Base-by-base conservation (phyloP, 352 stramenopile species). In the Phytophthora tentaculata region DNA sequence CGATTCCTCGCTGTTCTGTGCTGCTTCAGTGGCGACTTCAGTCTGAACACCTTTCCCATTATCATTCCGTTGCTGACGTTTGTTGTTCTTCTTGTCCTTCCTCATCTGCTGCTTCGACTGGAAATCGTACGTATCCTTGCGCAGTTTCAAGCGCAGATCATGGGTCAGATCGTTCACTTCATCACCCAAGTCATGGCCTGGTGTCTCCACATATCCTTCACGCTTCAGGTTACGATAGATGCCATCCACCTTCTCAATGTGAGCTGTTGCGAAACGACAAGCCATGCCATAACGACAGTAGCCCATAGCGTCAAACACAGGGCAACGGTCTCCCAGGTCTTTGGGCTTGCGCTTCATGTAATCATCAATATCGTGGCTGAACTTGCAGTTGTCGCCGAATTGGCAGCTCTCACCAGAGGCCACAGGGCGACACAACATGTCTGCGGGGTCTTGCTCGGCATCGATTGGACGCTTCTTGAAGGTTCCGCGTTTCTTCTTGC, bases 61-160 rank as follows among this genome's bases (percentile, higher is more conserved):
- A 16, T 64, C 43, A 3, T 79, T 65, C 10, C 71, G 62, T 57
- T 80, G 65, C 35, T 78, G 67, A 50, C 67, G 56, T n/a, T 80
- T 81, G 24, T 71, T 64, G 53, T 86, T 82, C 26, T 91, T 82
- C 49, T 81, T 78, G 17, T 59, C 71, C 19, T 89, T 80, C 41
- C 81, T 83, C 57, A 88, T 89, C 76, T 92, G 81, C 71, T 94
- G 53, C 69, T 83, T 83, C n/a, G 83, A 78, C 54, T 81, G 74
- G 71, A 98, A 98, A 45, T 88, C 75, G 74, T 98, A 98, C 69
- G 81, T 90, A 54, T 97, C 97, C 77, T 98, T 98, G 16, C 96
- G 84, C 29, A 98, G 74, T 50, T 91, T 81, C 44, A 81, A 71
- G 29, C 90, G 83, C 48, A 97, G 80, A 24, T 91, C 80, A 64